A percentile compares a stretch with the other conserved stretches of the same genome.
phyloP scores from a whole-genome alignment of 805 yeast genomes.

The Starmerella powellii region DNA sequence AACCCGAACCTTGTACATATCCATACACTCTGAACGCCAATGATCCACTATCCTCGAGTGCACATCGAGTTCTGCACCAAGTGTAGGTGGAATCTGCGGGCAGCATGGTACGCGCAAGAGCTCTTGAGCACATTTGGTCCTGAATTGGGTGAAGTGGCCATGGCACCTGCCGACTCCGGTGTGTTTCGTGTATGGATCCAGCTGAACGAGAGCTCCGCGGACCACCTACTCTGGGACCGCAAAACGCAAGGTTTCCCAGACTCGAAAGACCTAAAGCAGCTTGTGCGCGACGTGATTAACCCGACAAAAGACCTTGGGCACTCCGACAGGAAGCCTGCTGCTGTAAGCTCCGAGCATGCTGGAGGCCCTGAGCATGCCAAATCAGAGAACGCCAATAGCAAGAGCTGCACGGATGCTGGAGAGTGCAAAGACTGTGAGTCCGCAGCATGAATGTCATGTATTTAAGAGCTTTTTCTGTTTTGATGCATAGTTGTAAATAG shows the following conservation, averaged over 20 bases:
- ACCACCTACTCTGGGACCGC: slow-evolving; percentile 48
- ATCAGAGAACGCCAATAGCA: neutral
- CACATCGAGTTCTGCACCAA: slow-evolving; percentile 64
- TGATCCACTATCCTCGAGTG: slow-evolving; percentile 42
- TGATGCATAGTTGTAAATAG: neutral
- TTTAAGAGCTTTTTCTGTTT: too few relatives aligned
- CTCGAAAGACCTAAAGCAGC: slow-evolving; percentile 60
- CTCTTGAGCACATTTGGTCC: slow-evolving; percentile 66
- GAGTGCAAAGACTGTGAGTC: too few relatives aligned
- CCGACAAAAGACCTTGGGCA: slow-evolving; percentile 53
- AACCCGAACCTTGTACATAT: too few relatives aligned
- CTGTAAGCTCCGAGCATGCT: too few relatives aligned
- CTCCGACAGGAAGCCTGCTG: slow-evolving; percentile 34
- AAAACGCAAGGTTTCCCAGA: slow-evolving; percentile 68
- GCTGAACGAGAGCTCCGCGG: slow-evolving; percentile 27
- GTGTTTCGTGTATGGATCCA: slow-evolving; percentile 49
- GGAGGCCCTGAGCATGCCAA: too few relatives aligned
- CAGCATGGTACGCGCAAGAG: slow-evolving; percentile 81
- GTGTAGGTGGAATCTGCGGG: slow-evolving; percentile 82
- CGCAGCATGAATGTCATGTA: too few relatives aligned
- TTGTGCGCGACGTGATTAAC: slow-evolving; percentile 46
- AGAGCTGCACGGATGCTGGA: too few relatives aligned
- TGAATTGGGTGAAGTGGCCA: slow-evolving; percentile 42
- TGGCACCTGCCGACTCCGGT: slow-evolving; percentile 40
- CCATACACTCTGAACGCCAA: too few relatives aligned